Evolutionary conservation across 192 early-diverging fungal species (phyloP).

Genomic region (Chytriomyces confervae): DNA sequence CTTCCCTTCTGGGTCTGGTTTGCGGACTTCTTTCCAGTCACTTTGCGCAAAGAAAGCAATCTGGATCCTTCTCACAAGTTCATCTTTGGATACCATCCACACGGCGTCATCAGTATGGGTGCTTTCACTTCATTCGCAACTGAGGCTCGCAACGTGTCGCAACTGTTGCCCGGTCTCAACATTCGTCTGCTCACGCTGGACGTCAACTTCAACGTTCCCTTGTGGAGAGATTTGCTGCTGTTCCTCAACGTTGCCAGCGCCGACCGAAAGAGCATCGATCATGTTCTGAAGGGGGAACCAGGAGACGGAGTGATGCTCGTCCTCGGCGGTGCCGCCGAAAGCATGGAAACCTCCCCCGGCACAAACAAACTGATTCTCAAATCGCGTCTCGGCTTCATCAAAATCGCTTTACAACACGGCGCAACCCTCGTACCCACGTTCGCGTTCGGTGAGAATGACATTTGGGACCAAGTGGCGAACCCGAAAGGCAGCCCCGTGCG

Average conservation of each 20-base stretch:
- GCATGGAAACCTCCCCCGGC: conserved; percentile 37
- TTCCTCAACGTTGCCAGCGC: conserved; percentile 76
- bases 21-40: conserved; percentile 73
- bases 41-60: conserved; percentile 74
- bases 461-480: conserved; percentile 73
- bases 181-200: conserved; percentile 34
- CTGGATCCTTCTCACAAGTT: conserved; percentile 77
- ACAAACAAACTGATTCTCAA: conserved; percentile 50
- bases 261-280: conserved; percentile 76
- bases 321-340: conserved; percentile 46
- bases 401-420: conserved; percentile 81
- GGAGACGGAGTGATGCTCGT: conserved; percentile 36
- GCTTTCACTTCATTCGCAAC: conserved; percentile 16
- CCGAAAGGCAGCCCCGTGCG: conserved; percentile 66
- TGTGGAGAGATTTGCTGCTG: no score
- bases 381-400: conserved; percentile 69
- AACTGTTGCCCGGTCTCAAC: conserved; percentile 37
- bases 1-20: conserved; percentile 71
- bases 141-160: conserved; percentile 1
- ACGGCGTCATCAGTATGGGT: conserved; percentile 43
- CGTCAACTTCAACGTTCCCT: conserved; percentile 58
- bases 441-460: conserved; percentile 79
- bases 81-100: conserved; percentile 86
- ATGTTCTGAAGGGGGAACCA: conserved; percentile 38
- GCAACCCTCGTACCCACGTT: conserved; percentile 80